Evolutionary conservation across 2,329 filamentous ascomycete species (phyloP), one percentile per base, ranked within the genome.

Genomic region (Cordyceps militaris): DNA sequence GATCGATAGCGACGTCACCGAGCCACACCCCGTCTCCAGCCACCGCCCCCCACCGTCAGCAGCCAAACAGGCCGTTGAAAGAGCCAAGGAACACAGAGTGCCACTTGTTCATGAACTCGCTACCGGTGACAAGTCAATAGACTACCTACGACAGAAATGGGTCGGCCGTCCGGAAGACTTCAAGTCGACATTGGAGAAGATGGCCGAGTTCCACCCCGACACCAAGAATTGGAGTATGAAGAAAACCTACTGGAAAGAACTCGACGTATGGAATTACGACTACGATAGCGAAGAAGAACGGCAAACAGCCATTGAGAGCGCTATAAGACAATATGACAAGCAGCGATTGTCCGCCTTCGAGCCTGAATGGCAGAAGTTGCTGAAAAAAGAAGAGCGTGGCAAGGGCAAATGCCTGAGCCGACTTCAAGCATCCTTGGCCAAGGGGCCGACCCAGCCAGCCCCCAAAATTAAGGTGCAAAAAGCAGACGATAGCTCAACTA

Each of bases 261-360:
- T 87, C 14, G 83, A 87, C 62, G 80, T 85, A 23, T 87, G 80
- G 77, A 79, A 76, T 58, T 85, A 84, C 66, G 72, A 79, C 28
- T 87, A 86, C 65, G 72, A 74, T 46, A 74, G 68, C 38, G 70
- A 76, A 19, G 76, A 79, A 32, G 77, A 83, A 60, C 79, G 84
- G 30, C 75, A 89, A 66, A 71, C 77, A 64, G 78, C 81, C 61
- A 79, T 86, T 66, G 76, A 88, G 70, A 79, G 84, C 63, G 83
- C 84, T 14, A 76, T 85, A 58, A 78, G 74, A 60, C 73, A 78
- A 56, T 87, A 80, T 61, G 84, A 87, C 67, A 81, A 79, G 66
- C 76, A 81, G 67, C 75, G 84, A 38, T 62, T 86, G 30, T 79
- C 77, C 7, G 71, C 77, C 2, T 76, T 76, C 1, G 82, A 85